Evolutionary conservation across 2,329 filamentous ascomycete species (phyloP).

Genomic region (Arthrinium puccinioides): DNA sequence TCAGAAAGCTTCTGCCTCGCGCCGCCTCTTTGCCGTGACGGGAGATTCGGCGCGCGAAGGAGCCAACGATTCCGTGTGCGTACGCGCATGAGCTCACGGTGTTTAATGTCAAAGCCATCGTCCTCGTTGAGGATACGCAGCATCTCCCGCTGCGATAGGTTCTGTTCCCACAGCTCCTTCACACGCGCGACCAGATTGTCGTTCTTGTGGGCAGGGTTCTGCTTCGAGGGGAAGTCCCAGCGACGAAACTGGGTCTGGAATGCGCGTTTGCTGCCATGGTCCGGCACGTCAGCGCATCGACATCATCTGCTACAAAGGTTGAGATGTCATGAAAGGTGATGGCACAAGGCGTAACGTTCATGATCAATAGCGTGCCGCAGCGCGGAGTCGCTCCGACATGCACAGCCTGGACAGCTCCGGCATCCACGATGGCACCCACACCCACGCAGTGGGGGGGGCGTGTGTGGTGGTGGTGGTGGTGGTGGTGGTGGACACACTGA

Average conservation of each 20-base stretch:
- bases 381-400: too few relatives aligned
- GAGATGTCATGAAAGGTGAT: too few relatives aligned
- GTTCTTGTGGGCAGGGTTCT: constrained; percentile 66
- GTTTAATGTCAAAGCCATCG: constrained; percentile 63
- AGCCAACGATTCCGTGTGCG: constrained; percentile 63
- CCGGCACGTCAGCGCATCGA: not conserved
- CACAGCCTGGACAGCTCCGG: not conserved
- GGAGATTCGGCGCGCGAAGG: constrained; percentile 51
- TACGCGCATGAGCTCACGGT: constrained; percentile 63
- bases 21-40: too few relatives aligned
- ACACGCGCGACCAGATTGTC: constrained; percentile 59
- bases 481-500: not conserved
- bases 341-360: too few relatives aligned
- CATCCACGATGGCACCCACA: not conserved
- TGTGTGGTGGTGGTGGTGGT: not conserved
- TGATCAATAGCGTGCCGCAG: too few relatives aligned
- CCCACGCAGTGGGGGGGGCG: not conserved
- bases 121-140: constrained; percentile 61
- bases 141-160: constrained; percentile 68
- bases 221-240: constrained; percentile 74
- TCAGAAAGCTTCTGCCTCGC: too few relatives aligned
- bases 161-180: constrained; percentile 71
- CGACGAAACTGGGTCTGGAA: constrained; percentile 70
- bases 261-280: constrained; percentile 56
- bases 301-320: too few relatives aligned